Percentiles rank a stretch among this genome's conserved stretches.
Conservation (phyloP, 1,284 basidiomycete species). For the Apiotrichum brassicae region DNA sequence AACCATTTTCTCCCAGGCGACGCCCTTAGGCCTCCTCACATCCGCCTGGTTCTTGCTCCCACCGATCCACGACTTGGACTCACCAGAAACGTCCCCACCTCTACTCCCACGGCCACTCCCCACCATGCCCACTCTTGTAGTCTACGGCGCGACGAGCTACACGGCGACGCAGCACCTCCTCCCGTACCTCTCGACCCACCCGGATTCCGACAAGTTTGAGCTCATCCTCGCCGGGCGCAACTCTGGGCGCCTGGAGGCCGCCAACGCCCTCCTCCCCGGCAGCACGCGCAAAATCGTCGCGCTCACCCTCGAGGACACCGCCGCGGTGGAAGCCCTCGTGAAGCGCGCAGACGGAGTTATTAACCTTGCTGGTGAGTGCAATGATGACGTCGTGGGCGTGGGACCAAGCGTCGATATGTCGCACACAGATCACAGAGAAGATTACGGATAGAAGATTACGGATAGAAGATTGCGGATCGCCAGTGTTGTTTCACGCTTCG, state of each 20-base stretch:
- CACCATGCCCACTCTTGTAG: slow-evolving; percentile 27
- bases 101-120: background rate
- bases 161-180: slow-evolving; percentile 33
- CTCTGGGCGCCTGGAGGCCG: slow-evolving; percentile 25
- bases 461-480: too few species aligned
- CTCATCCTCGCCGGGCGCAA: slow-evolving; percentile 40
- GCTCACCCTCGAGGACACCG: slow-evolving; percentile 25
- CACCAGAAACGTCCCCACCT: background rate
- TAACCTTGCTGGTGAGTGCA: slow-evolving; percentile 37
- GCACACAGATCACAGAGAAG: too few species aligned
- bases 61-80: too few species aligned
- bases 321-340: slow-evolving; percentile 27
- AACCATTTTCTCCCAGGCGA: too few species aligned
- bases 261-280: slow-evolving; percentile 14
- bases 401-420: background rate
- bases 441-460: too few species aligned
- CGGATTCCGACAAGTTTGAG: slow-evolving; percentile 27
- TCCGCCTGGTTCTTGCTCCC: too few species aligned
- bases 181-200: slow-evolving; percentile 37
- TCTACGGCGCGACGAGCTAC: slow-evolving; percentile 45
- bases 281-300: slow-evolving; percentile 19
- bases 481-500: too few species aligned
- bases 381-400: background rate
- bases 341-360: slow-evolving; percentile 26
- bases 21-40: too few species aligned